Base-by-base conservation (phyloP, 2,329 filamentous ascomycete species). In the Rachicladosporium sp. region DNA sequence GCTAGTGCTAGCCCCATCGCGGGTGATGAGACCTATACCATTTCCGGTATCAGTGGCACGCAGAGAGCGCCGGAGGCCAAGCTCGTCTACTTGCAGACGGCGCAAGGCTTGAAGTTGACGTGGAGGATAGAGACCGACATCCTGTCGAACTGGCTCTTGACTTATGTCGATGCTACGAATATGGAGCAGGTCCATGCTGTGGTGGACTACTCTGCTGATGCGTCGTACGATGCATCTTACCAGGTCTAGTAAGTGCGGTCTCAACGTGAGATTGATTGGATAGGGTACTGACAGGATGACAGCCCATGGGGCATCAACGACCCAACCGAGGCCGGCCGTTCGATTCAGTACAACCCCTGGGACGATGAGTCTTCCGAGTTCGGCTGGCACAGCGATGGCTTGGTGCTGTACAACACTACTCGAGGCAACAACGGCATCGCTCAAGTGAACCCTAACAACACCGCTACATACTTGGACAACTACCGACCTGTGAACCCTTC, bases 51-150 rank as follows among this genome's bases (percentile, higher is more conserved):
- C 5, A 58, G 59, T 2, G 72, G 73, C 7, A 66, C 68, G 0
- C 56, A 65, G 13, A 63, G 63, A 29, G 70, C 74, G 42, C 73
- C 74, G 1, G 65, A 73, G 48, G 72, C 71, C 3, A 67, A 66
- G 44, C 62, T 77, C 2, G 67, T 73, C 30, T 78, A 77, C 55
- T 62, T 75, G 32, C 60, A 67, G 48, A 69, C 67, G 43, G 51
- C 59, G 0, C 65, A 72, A 31, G 65, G 64, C 35, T 59, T 77
- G 4, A 63, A 62, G 5, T 59, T 76, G 12, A 61, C 69, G 0
- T 78, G 73, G 74, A 62, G 73, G 50, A 60, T 78, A 8, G 73
- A 77, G 63, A 77, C 73, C 2, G 71, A 77, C 41, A 55, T 74
- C 31, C 43, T 62, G 6, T 65, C 69, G 43, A 71, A 76, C 57